These are phyloP conservation scores for Rhynchospora pubera DNA, from an alignment of 176 grass and related monocot genomes.

Conservation along the genomic window DNA sequence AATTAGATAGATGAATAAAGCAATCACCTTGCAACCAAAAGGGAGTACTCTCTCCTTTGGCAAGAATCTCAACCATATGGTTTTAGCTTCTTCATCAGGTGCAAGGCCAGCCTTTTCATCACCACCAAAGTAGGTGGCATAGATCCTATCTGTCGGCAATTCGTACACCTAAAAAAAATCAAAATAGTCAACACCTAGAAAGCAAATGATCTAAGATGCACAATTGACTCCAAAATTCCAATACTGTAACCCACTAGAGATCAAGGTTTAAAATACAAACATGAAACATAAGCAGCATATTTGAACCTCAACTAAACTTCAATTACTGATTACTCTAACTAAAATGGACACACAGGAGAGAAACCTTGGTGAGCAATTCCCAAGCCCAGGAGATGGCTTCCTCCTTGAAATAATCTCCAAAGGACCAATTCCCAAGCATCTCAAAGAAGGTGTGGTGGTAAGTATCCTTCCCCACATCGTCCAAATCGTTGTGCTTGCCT, in stretches of 20 bases:
- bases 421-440: conserved; percentile 98
- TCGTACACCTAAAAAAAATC: conserved; percentile 62
- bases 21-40: conserved; percentile 80
- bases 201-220: neutral
- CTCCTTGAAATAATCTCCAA: conserved; percentile 88
- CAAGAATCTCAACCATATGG: conserved; percentile 73
- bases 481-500: conserved; percentile 97
- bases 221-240: neutral
- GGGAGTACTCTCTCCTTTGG: conserved; percentile 58
- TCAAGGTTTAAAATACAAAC: neutral
- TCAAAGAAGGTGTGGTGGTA: conserved; percentile 99
- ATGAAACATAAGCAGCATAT: neutral
- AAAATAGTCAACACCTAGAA: neutral
- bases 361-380: conserved; percentile 80
- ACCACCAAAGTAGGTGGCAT: conserved; percentile 91
- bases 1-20: neutral
- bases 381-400: conserved; percentile 92
- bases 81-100: conserved; percentile 51
- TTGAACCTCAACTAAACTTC: neutral
- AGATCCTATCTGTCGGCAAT: conserved; percentile 80
- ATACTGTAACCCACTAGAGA: neutral
- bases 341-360: neutral
- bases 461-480: conserved; percentile 96
- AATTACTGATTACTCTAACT: neutral
- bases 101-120: conserved; percentile 61